phyloP scores from a whole-genome alignment of 371 early-diverging fungal genomes.

The Mucor sp. region DNA sequence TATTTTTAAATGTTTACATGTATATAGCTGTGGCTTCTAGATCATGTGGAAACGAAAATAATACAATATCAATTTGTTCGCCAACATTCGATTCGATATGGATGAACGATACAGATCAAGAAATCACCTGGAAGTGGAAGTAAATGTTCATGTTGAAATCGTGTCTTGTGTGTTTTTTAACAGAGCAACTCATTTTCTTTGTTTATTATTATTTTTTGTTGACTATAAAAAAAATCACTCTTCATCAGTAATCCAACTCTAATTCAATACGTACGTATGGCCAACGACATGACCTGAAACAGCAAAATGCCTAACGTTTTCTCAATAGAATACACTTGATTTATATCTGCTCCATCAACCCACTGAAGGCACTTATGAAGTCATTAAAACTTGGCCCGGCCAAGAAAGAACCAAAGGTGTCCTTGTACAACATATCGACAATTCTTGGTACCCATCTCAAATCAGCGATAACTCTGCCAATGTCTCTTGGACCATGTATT shows the following conservation, averaged over 20 bases:
- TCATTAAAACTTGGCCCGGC: slow-evolving; percentile 29
- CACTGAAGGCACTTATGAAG: slow-evolving; percentile 12
- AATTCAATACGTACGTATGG: slow-evolving; percentile 22
- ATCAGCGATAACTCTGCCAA: slow-evolving; percentile 26
- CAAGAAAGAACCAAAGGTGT: slow-evolving; percentile 25
- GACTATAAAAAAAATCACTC: not conserved
- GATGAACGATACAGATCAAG: slow-evolving; percentile 41
- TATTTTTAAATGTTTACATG: not conserved
- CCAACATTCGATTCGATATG: slow-evolving; percentile 32
- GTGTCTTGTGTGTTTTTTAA: not conserved
- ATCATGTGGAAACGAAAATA: slow-evolving; percentile 32
- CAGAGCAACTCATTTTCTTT: not conserved
- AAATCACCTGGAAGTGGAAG: slow-evolving; percentile 52
- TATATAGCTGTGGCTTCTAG: slow-evolving; percentile 36
- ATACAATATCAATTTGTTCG: slow-evolving; percentile 38
- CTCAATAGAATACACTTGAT: slow-evolving; percentile 26
- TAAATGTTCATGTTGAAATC: slow-evolving; percentile 10
- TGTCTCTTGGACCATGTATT: slow-evolving; percentile 31
- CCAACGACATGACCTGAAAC: not conserved
- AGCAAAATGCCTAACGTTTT: not conserved
- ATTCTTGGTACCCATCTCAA: slow-evolving; percentile 36
- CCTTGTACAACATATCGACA: slow-evolving; percentile 32
- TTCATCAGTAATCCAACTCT: slow-evolving; percentile 27
- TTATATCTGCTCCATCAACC: slow-evolving; percentile 31
- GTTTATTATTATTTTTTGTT: not conserved